phyloP scores from a whole-genome alignment of 805 yeast genomes.

The Dipodascus albidus region DNA sequence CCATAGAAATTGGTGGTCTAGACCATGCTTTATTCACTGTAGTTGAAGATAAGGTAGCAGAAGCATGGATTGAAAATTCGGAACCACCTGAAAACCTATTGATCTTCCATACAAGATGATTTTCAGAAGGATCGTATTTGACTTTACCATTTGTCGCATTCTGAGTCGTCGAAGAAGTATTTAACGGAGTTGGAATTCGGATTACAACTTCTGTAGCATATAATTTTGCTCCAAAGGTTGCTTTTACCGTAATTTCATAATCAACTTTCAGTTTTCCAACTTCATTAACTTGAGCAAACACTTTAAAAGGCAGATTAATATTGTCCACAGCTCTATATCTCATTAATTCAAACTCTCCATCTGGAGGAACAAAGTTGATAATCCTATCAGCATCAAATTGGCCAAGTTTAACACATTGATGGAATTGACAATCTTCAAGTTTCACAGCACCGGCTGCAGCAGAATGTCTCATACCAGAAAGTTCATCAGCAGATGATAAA shows the following conservation, averaged over 20 bases:
- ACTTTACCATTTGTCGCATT: constrained; percentile 50
- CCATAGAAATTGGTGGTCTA: constrained; percentile 63
- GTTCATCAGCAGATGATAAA: constrained; percentile 15
- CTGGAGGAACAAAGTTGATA: constrained; percentile 75
- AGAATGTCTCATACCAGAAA: constrained; percentile 27
- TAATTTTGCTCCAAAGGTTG: constrained; percentile 42
- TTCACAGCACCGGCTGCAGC: constrained; percentile 40
- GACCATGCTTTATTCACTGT: constrained; percentile 37
- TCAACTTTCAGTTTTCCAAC: constrained; percentile 36
- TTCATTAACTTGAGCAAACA: constrained; percentile 43
- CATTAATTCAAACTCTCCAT: constrained; percentile 79
- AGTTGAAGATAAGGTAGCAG: constrained; percentile 31
- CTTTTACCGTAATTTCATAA: constrained; percentile 48
- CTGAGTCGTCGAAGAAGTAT: constrained; percentile 36
- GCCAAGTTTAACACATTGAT: constrained; percentile 71
- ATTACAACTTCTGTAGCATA: constrained; percentile 54
- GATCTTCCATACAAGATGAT: constrained; percentile 57
- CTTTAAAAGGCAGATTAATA: constrained; percentile 57
- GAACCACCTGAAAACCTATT: constrained; percentile 56
- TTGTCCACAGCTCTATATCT: constrained; percentile 50
- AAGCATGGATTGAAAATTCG: constrained; percentile 49
- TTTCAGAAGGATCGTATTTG: constrained; percentile 55
- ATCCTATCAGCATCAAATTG: constrained; percentile 53
- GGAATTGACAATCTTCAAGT: constrained; percentile 72
- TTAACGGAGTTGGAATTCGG: constrained; percentile 59